Base-by-base conservation (phyloP, 2,329 filamentous ascomycete genomes). In the Alternaria solani region DNA sequence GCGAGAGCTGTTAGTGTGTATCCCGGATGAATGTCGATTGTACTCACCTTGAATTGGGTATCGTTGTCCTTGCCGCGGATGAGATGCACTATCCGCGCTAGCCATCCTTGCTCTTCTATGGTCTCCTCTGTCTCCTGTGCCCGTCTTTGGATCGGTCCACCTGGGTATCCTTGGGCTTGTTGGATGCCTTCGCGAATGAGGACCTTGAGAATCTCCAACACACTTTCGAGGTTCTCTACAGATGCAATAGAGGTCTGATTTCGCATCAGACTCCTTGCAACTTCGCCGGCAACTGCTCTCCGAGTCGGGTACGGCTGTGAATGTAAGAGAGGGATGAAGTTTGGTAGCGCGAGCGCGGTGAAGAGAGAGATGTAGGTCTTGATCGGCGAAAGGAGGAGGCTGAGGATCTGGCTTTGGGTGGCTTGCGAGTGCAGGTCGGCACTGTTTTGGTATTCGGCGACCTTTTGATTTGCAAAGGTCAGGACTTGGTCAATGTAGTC, bases 401-500 rank as follows among this genome's bases (percentile, higher is more conserved):
- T 91, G 61, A 98, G 86, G 43, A 99, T 88, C 70, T 93, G 96
- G 68, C 93, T 90, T 81, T 99, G 96, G 9, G 93, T 91, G 5
- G 89, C 87, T 59, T 90, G 87, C 4, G 94, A 94, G 80, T 98
- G 95, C 28, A 99, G 84, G 73, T 99, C 95, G n/a, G 95, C 90
- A 70, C 94, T 97, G 79, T 97, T 97, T 59, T 91, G 89, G 78
- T 96, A 92, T 76, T 97, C 93, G 52, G 88, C 86, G 38, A 94
- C 92, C 79, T 98, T 97, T 70, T 89, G 85, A 52, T 91, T 90
- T 51, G 94, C 94, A 76, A 95, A 98, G 55, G 91, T 89, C 39
- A 99, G 84, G 48, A 98, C 91, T 78, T 98, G 94, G 74, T 99
- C 93, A 51, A 98, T 92, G 72, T 97, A 98, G 81, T 98, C 94